Conservation (phyloP, 2,329 filamentous ascomycete species). For the Claviceps sp. region DNA sequence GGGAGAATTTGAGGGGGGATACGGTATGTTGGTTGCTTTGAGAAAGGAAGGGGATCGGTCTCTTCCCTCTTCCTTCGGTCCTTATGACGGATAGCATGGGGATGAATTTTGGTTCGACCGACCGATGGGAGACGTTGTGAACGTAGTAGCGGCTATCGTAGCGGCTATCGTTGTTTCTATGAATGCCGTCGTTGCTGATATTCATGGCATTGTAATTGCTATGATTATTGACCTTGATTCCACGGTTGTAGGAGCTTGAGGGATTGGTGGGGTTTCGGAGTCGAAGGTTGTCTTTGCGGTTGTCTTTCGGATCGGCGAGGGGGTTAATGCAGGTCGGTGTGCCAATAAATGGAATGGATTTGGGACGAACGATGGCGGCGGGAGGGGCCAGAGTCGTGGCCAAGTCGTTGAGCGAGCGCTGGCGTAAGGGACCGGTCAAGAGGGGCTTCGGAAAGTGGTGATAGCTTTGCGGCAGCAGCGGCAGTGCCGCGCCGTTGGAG, state of each 20-base stretch:
- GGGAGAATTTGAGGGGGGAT: constrained; percentile 15
- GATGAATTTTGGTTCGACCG: constrained; percentile 6
- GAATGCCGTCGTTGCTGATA: background rate
- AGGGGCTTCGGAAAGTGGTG: background rate
- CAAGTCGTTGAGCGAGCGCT: constrained; percentile 4
- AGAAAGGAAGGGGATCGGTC: constrained; percentile 3
- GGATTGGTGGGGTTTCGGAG: background rate
- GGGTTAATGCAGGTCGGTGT: background rate
- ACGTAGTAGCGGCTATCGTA: background rate
- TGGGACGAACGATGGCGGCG: background rate
- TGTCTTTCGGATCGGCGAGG: background rate
- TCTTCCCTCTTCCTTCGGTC: constrained; percentile 6
- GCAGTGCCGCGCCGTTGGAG: background rate
- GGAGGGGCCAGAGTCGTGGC: background rate
- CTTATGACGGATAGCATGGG: constrained; percentile 13
- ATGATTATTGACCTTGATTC: background rate
- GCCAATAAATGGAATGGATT: background rate
- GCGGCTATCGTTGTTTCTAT: background rate
- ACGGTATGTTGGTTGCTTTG: background rate
- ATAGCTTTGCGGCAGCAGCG: background rate
- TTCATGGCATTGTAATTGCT: background rate
- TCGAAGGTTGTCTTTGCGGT: background rate
- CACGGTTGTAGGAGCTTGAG: background rate
- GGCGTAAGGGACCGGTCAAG: background rate
- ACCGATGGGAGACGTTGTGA: background rate